Base-by-base conservation (phyloP, 2,329 filamentous ascomycete genomes). In the Xylaria sp. region DNA sequence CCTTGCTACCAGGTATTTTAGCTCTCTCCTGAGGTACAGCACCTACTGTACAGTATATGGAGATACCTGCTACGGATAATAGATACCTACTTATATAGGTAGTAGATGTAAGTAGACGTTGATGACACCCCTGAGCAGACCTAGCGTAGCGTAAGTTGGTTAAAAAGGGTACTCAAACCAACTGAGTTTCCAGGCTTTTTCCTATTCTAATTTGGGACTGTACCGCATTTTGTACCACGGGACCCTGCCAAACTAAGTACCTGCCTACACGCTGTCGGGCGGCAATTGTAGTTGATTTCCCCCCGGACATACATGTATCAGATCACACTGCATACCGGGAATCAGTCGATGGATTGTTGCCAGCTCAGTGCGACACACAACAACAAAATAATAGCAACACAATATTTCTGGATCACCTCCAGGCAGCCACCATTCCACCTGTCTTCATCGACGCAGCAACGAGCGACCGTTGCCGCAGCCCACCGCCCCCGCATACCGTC, bases 401-500 rank as follows among this genome's bases (percentile, higher is more conserved):
- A 38, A 10, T 11, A 49, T 13, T 36, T 58, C 38, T 63, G 36
- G 57, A 45, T 38, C 60, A 54, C 31, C 38, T 38, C 25, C 29
- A 20, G 44, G 22, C 33, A 31, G 17, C 10, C 38, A 27, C 20
- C 65, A 70, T 68, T 65, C 62, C 70, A 67, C 57, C 57, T 38
- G 45, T 68, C 58, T 50, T 49, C 51, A 71, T 70, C 59, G 58
- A 69, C 68, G 38, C 61, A 71, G 56, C 69, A 73, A 74, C 69
- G 61, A 51, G 58, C 29, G 42, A 36, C 50, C 61, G 51, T 56
- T 45, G 49, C 61, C 69, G 22, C 47, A 45, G 51, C 57, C 22
- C 22, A 42, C 50, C 68, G 62, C 67, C 55, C 42, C 50, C 53
- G 31, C 60, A 60, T 55, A 63, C 45, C 39, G 61, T 63, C 39